Base-by-base conservation (phyloP, 1,284 basidiomycete genomes). In the Pulchroboletus neoregius region DNA sequence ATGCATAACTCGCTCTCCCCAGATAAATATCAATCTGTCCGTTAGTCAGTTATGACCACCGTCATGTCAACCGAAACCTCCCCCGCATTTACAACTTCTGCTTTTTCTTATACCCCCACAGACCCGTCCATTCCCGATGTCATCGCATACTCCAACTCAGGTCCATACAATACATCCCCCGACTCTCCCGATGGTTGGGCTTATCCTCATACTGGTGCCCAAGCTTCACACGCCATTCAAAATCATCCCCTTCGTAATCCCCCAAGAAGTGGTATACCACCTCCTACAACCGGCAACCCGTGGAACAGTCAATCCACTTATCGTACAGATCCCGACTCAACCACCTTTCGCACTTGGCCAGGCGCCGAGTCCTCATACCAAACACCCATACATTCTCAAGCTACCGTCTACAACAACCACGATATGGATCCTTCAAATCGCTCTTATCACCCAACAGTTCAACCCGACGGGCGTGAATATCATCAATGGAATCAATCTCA, bases 161-260 rank as follows among this genome's bases (percentile, higher is more conserved):
- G 45, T 35, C 20, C 52, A 27, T 70, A 63, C 51, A 50, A 44
- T 35, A 31, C 70, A 11, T 59, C 69, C 12, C 74, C 76, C 54
- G 66, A 64, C 34, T 58, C 70, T 22, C 58, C 69, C 32, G 67
- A 75, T 27, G 61, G 71, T 33, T 83, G 82, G 82, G 72, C 69
- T 13, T 84, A 84, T 57, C 56, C 76, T 16, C 63, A 72, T 20
- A 57, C 71, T 34, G 57, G 60, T 8, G 47, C 74, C 18, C 63
- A 70, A 26, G 67, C 74, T 24, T 71, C 72, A 47, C 68, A 77
- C n/a, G 67, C 61, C 28, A 77, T 75, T 51, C 74, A 75, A 24
- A 75, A 73, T 50, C 75, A 77, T 2, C 74, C 76, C 13, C 73
- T 79, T 51, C 71, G 74, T 18, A 61, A 59, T 31, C 41, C 51